Evolutionary conservation across 2,329 filamentous ascomycete species (phyloP).

Genomic region (Talaromyces islandicus): DNA sequence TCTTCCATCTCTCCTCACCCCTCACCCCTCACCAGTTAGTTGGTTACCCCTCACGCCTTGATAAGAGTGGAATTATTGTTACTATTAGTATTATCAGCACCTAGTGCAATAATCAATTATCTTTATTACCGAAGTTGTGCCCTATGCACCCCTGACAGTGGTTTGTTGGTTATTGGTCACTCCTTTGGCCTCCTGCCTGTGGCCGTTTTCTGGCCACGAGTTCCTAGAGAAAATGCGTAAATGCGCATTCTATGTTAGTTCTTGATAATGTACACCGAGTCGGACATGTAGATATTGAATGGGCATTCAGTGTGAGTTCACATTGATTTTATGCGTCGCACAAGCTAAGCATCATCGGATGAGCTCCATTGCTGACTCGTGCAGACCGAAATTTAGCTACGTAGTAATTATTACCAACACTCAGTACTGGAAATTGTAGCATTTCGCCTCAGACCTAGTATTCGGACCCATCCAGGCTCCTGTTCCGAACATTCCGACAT

Average conservation of each 20-base stretch:
- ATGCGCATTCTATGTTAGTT: no score
- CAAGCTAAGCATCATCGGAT: neutral
- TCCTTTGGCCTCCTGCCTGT: no score
- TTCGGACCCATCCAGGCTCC: neutral
- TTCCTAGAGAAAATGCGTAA: no score
- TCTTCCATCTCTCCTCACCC: neutral
- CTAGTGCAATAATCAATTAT: no score
- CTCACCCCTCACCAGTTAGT: neutral
- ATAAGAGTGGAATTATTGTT: neutral
- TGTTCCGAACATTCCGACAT: neutral
- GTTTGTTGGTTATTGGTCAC: no score
- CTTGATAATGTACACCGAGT: no score
- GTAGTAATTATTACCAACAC: neutral
- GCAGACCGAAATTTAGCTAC: neutral
- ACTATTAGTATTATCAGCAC: neutral
- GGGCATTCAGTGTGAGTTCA: neutral
- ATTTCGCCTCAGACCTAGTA: neutral
- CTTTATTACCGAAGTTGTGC: no score
- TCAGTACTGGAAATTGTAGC: no score
- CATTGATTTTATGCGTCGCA: neutral
- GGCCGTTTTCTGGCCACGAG: no score
- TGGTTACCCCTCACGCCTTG: no score
- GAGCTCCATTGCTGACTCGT: neutral
- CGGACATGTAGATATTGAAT: neutral
- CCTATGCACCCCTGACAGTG: no score